Evolutionary conservation across 2,329 filamentous ascomycete genomes (phyloP).

Genomic region (Neoscytalidium dimidiatum): DNA sequence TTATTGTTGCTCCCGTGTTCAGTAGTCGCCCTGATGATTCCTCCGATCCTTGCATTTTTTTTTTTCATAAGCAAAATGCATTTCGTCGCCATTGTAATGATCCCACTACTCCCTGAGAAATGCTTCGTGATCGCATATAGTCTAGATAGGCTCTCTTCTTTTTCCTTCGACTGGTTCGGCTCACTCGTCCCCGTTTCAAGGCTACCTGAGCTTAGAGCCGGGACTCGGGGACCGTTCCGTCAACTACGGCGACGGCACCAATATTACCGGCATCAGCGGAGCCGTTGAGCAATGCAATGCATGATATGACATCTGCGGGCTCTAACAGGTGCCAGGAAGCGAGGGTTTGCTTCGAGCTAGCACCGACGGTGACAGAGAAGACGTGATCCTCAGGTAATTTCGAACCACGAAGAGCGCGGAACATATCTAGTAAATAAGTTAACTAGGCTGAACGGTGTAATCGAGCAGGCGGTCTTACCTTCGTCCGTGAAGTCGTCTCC

Average conservation of each 20-base stretch:
- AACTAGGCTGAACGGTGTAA: not conserved
- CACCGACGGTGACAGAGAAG: conserved; percentile 89
- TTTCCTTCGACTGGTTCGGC: not conserved
- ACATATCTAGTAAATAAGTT: conserved; percentile 61
- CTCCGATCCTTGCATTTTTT: not conserved
- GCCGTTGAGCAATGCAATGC: conserved; percentile 56
- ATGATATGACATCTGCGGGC: conserved; percentile 81
- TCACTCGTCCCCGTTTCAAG: not conserved
- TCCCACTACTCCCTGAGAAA: conserved; percentile 13
- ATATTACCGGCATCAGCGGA: conserved; percentile 44
- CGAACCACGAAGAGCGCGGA: conserved; percentile 71
- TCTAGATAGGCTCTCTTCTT: not conserved
- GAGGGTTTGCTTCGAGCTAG: conserved; percentile 87
- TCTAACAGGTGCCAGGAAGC: conserved; percentile 90
- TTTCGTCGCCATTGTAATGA: not conserved
- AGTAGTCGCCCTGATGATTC: not conserved
- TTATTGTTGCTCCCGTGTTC: not conserved
- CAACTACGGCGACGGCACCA: conserved; percentile 43
- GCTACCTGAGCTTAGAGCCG: not conserved
- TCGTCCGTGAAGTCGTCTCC: conserved; percentile 98
- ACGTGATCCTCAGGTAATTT: conserved; percentile 65
- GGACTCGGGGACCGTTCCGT: conserved; percentile 38
- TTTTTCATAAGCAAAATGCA: not conserved
- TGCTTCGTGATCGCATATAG: conserved; percentile 14
- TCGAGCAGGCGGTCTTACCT: conserved; percentile 57